Evolutionary conservation across 2,329 filamentous ascomycete genomes (phyloP), one percentile per base, ranked within the genome.

Genomic region (Ustilaginoidea virens): DNA sequence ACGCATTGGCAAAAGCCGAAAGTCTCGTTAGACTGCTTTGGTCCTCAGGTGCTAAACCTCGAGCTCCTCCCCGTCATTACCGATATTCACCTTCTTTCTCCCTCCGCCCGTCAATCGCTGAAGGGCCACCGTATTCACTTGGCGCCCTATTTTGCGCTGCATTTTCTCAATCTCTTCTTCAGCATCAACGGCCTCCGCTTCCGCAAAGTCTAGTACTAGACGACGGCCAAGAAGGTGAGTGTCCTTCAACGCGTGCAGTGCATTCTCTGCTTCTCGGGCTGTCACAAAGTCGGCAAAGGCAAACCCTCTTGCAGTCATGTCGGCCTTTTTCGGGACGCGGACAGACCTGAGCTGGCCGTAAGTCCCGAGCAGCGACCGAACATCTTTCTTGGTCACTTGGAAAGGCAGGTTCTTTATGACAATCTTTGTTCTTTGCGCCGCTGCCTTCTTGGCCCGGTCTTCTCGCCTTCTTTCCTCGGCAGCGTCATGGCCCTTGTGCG

Each of bases 391-490:
- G 30, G 75, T 79, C 27, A 81, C 79, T 60, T 96, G 83, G 60
- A 98, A 98, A 13, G 90, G 87, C 54, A 98, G 60, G 61, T 98
- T 98, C 65, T 96, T 98, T 61, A 98, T 79, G 55, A 96, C 77
- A 47, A 98, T 79, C 66, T 96, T 96, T 27, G 86, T 94, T 40
- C 74, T 70, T 48, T 75, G 72, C 11, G 69, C 69, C 15, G 80
- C 74, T 28, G 70, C 58, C 54, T 87, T 92, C 64, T 85, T 92
- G 28, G 78, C 74, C 39, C 69, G 73, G 47, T 96, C 85, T 40
- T 87, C 78, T 40, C 77, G 78, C 38, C 79, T 74, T 39, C 80
- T 72, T 55, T 92, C 81, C 49, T 92, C 83, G 2, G 81, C 86
- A 12, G 83, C 83, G 56, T 96, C 86, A 33, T 75, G 65, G 13